Percentiles rank a stretch among this genome's conserved stretches.
Conservation (phyloP, 1,284 basidiomycete species). For the Ceratorhiza oryzae-sativae region DNA sequence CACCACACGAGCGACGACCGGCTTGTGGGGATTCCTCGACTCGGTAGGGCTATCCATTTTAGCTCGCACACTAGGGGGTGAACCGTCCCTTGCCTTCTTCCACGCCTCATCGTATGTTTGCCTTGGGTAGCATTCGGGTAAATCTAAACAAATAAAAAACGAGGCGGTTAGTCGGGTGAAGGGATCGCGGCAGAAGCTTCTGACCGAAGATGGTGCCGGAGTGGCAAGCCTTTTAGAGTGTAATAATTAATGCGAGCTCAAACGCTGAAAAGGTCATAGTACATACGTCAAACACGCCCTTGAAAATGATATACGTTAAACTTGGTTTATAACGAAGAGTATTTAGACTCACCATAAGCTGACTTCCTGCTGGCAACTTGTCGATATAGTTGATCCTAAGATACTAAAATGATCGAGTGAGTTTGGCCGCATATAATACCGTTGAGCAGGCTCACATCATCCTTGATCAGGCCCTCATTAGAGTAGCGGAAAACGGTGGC, state of each 20-base stretch:
- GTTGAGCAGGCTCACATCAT: conserved; percentile 10
- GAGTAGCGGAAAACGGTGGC: not conserved
- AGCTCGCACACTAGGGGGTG: too few species aligned
- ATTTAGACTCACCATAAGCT: conserved; percentile 16
- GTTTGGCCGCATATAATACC: too few species aligned
- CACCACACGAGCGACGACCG: not conserved
- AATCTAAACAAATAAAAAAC: not conserved
- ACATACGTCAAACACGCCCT: conserved; percentile 29
- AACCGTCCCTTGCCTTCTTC: too few species aligned
- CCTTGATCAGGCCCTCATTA: conserved; percentile 16
- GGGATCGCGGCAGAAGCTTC: too few species aligned
- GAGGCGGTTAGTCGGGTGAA: too few species aligned
- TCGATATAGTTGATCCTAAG: not conserved
- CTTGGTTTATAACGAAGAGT: not conserved
- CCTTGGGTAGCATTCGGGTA: not conserved
- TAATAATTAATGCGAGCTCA: not conserved
- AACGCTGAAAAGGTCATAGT: not conserved
- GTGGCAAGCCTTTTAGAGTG: conserved; percentile 9
- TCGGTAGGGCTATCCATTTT: not conserved
- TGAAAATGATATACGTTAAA: not conserved
- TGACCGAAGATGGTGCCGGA: conserved; percentile 21
- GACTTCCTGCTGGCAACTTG: not conserved
- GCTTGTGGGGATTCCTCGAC: not conserved
- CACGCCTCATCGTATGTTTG: not conserved
- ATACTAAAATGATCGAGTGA: not conserved